Conservation (phyloP, 495 filamentous ascomycete genomes). For the Penicillium canariense region DNA sequence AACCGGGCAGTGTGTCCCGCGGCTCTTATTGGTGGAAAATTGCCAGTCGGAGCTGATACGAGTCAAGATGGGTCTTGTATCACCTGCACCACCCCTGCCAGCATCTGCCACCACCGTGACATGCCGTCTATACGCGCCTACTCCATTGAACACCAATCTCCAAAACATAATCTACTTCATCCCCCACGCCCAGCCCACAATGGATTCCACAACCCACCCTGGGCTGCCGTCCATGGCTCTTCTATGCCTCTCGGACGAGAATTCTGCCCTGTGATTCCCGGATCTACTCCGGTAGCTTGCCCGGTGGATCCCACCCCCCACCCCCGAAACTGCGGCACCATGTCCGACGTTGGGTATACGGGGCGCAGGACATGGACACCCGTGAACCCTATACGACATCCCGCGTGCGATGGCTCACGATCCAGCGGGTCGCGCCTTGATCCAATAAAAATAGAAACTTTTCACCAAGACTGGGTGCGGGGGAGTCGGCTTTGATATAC, state of each 20-base stretch:
- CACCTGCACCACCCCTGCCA: background rate
- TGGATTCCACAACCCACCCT: background rate
- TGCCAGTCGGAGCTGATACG: constrained; percentile 17
- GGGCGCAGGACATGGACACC: background rate
- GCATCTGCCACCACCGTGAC: background rate
- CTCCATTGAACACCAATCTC: background rate
- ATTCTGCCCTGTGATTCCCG: constrained; percentile 2
- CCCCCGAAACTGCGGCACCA: background rate
- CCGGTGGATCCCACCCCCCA: constrained; percentile 9
- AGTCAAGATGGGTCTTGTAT: too few species aligned
- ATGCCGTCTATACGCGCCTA: background rate
- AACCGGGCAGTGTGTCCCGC: constrained; percentile 6
- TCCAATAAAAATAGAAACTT: background rate
- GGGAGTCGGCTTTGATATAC: constrained; percentile 8
- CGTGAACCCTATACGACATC: background rate
- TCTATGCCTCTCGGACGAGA: constrained; percentile 12
- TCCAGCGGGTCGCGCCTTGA: background rate
- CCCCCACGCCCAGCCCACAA: background rate
- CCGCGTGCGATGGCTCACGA: background rate
- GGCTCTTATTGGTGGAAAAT: constrained; percentile 16
- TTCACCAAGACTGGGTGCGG: background rate
- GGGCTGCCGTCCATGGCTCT: background rate
- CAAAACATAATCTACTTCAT: background rate
- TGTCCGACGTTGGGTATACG: constrained; percentile 9
- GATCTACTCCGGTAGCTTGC: background rate